These are phyloP conservation scores for Fraxinus greggii DNA, from an alignment of 305 asterid genomes.

Conservation along the genomic window DNA sequence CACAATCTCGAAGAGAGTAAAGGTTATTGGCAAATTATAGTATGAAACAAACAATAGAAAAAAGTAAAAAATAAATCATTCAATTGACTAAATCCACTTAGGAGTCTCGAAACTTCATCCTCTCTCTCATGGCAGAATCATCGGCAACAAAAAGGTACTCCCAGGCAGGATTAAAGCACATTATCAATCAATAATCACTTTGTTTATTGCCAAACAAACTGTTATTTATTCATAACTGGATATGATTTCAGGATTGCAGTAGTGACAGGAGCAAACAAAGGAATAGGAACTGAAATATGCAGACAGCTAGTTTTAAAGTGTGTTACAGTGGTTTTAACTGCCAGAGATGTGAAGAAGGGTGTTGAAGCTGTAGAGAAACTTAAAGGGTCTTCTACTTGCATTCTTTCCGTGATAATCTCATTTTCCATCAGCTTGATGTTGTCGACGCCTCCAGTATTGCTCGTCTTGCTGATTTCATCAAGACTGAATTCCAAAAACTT, in stretches of 20 bases:
- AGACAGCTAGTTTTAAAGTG: constrained; percentile 37
- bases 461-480: constrained; percentile 35
- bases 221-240: background rate
- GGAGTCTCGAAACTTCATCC: background rate
- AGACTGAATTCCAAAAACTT: constrained; percentile 36
- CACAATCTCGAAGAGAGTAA: background rate
- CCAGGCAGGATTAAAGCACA: background rate
- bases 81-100: background rate
- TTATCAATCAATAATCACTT: background rate
- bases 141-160: background rate
- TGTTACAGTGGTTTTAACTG: constrained; percentile 36
- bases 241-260: constrained; percentile 32
- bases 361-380: constrained; percentile 38
- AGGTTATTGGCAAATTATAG: background rate
- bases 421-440: constrained; percentile 45
- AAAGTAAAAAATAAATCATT: background rate
- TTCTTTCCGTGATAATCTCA: constrained; percentile 12
- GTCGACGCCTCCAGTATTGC: constrained; percentile 27
- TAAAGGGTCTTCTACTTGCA: background rate
- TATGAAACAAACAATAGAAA: background rate
- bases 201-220: background rate
- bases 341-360: constrained; percentile 38
- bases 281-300: constrained; percentile 39
- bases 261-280: constrained; percentile 46
- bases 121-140: background rate